A percentile compares a stretch with the other conserved stretches of the same genome.
Conservation (phyloP, 2,329 filamentous ascomycete genomes). For the Aureobasidium mangrovei region DNA sequence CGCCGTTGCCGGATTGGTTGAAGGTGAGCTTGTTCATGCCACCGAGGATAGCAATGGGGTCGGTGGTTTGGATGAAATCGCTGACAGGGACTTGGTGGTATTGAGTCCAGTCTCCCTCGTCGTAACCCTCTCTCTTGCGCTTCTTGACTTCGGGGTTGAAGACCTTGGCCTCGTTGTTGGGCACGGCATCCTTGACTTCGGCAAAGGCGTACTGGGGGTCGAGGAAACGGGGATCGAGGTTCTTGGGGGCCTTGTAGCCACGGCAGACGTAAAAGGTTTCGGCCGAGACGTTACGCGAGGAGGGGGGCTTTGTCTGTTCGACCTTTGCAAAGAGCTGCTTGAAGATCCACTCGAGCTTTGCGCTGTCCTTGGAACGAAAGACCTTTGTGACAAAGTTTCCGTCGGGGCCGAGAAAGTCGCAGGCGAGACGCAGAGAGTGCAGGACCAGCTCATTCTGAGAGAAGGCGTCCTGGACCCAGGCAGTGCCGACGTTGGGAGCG, state of each 20-base stretch:
- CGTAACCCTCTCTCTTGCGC: conserved; percentile 93
- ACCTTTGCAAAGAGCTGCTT: conserved; percentile 94
- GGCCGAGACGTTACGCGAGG: conserved; percentile 88
- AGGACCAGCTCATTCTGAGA: conserved; percentile 89
- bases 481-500: conserved; percentile 93
- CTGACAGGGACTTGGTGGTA: conserved; percentile 83
- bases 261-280: conserved; percentile 98
- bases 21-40: conserved; percentile 78
- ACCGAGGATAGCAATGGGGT: conserved; percentile 88
- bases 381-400: conserved; percentile 97
- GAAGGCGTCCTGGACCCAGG: conserved; percentile 97
- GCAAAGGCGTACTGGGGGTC: conserved; percentile 87
- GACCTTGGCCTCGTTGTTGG: conserved; percentile 95
- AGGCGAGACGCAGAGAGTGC: conserved; percentile 85
- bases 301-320: conserved; percentile 94
- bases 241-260: conserved; percentile 91
- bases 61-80: conserved; percentile 87
- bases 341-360: conserved; percentile 91
- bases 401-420: conserved; percentile 80
- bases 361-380: conserved; percentile 95
- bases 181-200: conserved; percentile 73
- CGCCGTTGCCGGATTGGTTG: conserved; percentile 61
- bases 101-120: conserved; percentile 88
- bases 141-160: conserved; percentile 98
- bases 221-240: conserved; percentile 83